phyloP scores from a whole-genome alignment of 1,139 yeast genomes.

The Pichia sp. region DNA sequence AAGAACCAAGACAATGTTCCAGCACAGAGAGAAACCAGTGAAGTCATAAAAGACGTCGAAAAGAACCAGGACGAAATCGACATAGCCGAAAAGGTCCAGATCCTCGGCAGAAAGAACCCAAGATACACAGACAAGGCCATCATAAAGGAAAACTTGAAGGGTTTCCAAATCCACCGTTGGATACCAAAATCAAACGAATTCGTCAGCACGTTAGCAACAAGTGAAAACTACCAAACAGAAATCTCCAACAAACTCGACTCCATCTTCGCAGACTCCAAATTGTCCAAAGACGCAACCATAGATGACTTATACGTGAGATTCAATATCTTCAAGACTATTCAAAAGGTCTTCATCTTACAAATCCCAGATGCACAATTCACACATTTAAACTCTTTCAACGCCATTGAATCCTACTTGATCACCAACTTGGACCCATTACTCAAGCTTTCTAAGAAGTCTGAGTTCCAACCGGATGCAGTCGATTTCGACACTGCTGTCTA shows the following conservation, averaged over 20 bases:
- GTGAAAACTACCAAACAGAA: conserved; percentile 6
- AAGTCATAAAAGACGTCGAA: conserved; percentile 29
- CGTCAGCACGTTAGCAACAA: neutral
- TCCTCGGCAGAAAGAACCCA: conserved; percentile 32
- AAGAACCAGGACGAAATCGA: conserved; percentile 21
- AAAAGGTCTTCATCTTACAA: conserved; percentile 56
- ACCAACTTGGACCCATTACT: conserved; percentile 44
- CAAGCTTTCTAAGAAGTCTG: conserved; percentile 44
- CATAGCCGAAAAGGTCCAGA: conserved; percentile 22
- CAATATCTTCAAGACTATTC: conserved; percentile 53
- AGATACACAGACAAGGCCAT: conserved; percentile 22
- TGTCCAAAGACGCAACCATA: conserved; percentile 19
- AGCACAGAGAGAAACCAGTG: conserved; percentile 26
- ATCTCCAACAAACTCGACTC: neutral
- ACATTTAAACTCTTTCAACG: conserved; percentile 44
- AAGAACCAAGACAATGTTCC: conserved; percentile 18
- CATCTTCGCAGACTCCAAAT: conserved; percentile 1
- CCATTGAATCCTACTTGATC: conserved; percentile 45
- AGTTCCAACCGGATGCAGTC: conserved; percentile 75
- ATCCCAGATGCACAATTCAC: conserved; percentile 66
- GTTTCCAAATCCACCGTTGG: conserved; percentile 36
- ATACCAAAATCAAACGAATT: conserved; percentile 19
- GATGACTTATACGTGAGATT: conserved; percentile 60
- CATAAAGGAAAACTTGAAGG: conserved; percentile 31
- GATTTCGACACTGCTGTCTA: conserved; percentile 51